phyloP scores from a whole-genome alignment of 352 stramenopile genomes.

The Phytopythium kandeliae region DNA sequence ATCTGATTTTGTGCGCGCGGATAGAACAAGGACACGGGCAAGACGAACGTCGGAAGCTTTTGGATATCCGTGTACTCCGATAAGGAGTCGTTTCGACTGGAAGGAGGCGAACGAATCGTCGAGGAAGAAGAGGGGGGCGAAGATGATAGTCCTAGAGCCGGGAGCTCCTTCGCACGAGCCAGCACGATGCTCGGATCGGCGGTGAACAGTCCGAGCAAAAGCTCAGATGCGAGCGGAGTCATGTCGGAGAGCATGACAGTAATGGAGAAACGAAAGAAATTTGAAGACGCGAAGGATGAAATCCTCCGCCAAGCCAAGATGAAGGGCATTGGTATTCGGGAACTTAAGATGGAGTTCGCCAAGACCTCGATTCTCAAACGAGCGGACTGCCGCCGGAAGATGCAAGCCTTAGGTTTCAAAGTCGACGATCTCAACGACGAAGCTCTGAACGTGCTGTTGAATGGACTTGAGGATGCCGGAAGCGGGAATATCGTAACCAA shows the following conservation, averaged over 20 bases:
- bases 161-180: neutral
- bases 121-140: slow-evolving; percentile 77
- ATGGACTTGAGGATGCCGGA: slow-evolving; percentile 29
- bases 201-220: slow-evolving; percentile 26
- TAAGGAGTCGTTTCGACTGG: slow-evolving; percentile 53
- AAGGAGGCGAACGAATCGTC: slow-evolving; percentile 69
- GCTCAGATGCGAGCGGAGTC: slow-evolving; percentile 17
- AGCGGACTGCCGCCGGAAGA: slow-evolving; percentile 47
- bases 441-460: slow-evolving; percentile 61
- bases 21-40: slow-evolving; percentile 72
- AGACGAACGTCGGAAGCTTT: slow-evolving; percentile 73
- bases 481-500: slow-evolving; percentile 38
- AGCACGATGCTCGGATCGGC: slow-evolving; percentile 9
- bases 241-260: slow-evolving; percentile 21
- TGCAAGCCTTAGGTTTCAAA: slow-evolving; percentile 65
- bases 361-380: slow-evolving; percentile 46
- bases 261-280: slow-evolving; percentile 46
- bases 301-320: slow-evolving; percentile 49
- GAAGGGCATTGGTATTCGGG: slow-evolving; percentile 60
- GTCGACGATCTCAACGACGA: slow-evolving; percentile 64
- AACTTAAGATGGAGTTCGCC: slow-evolving; percentile 61
- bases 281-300: slow-evolving; percentile 73
- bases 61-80: slow-evolving; percentile 82
- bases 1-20: neutral
- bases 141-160: slow-evolving; percentile 2